Conservation (phyloP, 495 filamentous ascomycete species). For the Tirmania nivea region DNA sequence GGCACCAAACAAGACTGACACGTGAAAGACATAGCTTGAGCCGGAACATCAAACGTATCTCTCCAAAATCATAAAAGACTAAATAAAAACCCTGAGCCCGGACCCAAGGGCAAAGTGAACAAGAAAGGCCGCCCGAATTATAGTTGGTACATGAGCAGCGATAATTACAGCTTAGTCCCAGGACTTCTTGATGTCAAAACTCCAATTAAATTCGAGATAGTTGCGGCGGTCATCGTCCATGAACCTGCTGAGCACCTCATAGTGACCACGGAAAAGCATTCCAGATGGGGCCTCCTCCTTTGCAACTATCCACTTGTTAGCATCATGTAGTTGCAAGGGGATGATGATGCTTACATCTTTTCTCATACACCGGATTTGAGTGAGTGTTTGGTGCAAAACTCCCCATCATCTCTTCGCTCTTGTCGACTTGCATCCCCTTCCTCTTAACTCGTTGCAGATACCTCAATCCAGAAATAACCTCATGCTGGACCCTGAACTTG, state of each 20-base stretch:
- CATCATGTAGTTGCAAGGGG: background rate
- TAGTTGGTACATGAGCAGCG: too few species aligned
- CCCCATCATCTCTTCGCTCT: constrained; percentile 93
- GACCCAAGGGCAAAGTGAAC: too few species aligned
- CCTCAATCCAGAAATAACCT: constrained; percentile 82
- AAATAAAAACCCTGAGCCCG: too few species aligned
- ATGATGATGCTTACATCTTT: constrained; percentile 49
- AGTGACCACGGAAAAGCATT: constrained; percentile 68
- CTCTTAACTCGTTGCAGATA: constrained; percentile 85
- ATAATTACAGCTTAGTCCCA: constrained; percentile 33
- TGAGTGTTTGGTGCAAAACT: constrained; percentile 79
- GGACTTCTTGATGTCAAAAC: constrained; percentile 83
- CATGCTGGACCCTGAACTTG: constrained; percentile 82
- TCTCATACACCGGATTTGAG: constrained; percentile 60
- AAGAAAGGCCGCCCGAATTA: too few species aligned
- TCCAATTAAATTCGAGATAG: constrained; percentile 80
- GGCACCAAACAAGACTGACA: too few species aligned
- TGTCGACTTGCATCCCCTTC: constrained; percentile 61
- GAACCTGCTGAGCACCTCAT: constrained; percentile 68
- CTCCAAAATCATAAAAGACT: background rate
- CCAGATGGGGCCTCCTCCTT: constrained; percentile 76
- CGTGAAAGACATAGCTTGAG: too few species aligned
- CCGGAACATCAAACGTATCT: background rate
- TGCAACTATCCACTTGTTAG: constrained; percentile 35
- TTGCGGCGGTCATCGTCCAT: constrained; percentile 75